phyloP scores from a whole-genome alignment of 129 eudicot species.

The Chrysanthemum seticuspe region DNA sequence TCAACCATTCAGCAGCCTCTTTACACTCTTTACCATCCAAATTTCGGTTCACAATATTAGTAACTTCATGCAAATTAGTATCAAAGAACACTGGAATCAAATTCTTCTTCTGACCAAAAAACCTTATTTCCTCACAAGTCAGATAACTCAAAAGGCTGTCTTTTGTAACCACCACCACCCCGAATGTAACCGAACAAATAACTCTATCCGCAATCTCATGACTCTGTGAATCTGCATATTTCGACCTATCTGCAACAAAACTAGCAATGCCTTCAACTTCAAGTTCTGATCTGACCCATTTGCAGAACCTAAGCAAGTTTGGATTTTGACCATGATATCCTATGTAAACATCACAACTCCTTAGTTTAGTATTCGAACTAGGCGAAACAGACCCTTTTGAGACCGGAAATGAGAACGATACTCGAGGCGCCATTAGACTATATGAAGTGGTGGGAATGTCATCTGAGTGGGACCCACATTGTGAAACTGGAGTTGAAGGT shows the following conservation, averaged over 20 bases:
- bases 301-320: conserved; percentile 62
- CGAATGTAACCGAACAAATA: conserved; percentile 73
- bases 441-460: conserved; percentile 85
- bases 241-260: conserved; percentile 75
- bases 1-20: conserved; percentile 66
- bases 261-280: conserved; percentile 89
- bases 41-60: conserved; percentile 24
- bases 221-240: conserved; percentile 69
- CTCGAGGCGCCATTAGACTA: conserved; percentile 66
- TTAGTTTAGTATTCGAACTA: conserved; percentile 52
- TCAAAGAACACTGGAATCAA: conserved; percentile 78
- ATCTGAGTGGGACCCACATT: conserved; percentile 61
- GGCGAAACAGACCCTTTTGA: conserved; percentile 67
- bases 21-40: conserved; percentile 67
- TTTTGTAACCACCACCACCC: conserved; percentile 61
- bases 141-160: conserved; percentile 52
- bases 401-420: conserved; percentile 81
- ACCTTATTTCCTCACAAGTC: conserved; percentile 72
- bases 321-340: conserved; percentile 74
- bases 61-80: conserved; percentile 42
- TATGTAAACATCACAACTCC: conserved; percentile 88
- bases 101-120: conserved; percentile 86
- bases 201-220: conserved; percentile 87
- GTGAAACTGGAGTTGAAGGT: conserved; percentile 67
- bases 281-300: conserved; percentile 90